Base-by-base conservation (phyloP, 1,284 basidiomycete genomes). In the Cutaneotrichosporon cyanovorans region DNA sequence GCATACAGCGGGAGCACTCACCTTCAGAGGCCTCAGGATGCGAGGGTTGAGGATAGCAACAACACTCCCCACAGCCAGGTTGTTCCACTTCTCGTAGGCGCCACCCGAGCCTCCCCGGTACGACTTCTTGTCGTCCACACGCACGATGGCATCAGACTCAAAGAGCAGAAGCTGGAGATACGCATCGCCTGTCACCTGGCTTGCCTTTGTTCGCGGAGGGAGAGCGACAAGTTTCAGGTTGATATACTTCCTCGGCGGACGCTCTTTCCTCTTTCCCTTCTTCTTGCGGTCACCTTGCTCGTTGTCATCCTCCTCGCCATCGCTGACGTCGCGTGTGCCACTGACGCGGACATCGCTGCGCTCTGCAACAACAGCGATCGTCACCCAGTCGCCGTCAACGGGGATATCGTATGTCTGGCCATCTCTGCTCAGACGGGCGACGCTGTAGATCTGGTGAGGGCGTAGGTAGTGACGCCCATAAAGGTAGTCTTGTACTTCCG, bases 301-400 rank as follows among this genome's bases (percentile, higher is more conserved):
- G 19, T 10, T 39, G 12, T 55, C 44, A 10, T 40, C 43, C 35
- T 44, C 45, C 12, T 47, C 39, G 16, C 16, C 32, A 10, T 36
- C 39, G 16, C 31, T 40, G 34, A 45, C 51, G 15, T 55, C 47
- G 25, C 59, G 62, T 3, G 56, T 59, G 0, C 67, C 67, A 46
- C 62, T 66, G 11, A 67, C 58, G 25, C 55, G 55, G 45, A 73
- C 79, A 66, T 87, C 83, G 65, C 86, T 87, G 14, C 67, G 57
- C 63, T 95, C 87, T 2, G 95, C 91, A 0, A 90, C 87, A 56
- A 96, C 89, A 5, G 87, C 88, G 40, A 97, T 86, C 2, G 88
- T 87, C 32, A 96, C 76, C 50, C 86, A 97, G 68, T 97, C 93
- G 2, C 87, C 86, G 5, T 81, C 79, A 4, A 97, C 82, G 2